Conservation (phyloP, 1,284 basidiomycete genomes). For the Exobasidium rhododendri region DNA sequence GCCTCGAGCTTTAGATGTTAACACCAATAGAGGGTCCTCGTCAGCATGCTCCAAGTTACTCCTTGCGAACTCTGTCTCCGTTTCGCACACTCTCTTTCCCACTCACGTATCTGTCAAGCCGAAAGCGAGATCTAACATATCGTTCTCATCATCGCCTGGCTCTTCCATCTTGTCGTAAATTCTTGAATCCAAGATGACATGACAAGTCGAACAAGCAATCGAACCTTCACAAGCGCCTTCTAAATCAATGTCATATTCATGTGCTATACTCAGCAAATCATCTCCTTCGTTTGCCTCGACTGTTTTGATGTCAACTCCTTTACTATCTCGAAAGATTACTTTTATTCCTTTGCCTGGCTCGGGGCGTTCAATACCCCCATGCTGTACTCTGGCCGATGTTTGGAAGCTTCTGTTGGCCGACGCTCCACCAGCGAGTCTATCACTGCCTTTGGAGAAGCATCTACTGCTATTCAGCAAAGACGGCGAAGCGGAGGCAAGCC, state of each 20-base stretch:
- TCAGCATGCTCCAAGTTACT: no score
- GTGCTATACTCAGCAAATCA: slow-evolving; percentile 82
- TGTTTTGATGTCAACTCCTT: slow-evolving; percentile 76
- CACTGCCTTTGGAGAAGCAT: neutral
- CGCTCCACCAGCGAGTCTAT: no score
- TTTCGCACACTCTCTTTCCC: no score
- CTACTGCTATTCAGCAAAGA: no score
- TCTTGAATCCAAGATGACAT: slow-evolving; percentile 80
- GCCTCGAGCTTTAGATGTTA: slow-evolving; percentile 57
- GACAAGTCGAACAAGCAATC: slow-evolving; percentile 95
- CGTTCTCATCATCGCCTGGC: slow-evolving; percentile 88
- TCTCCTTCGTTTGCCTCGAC: slow-evolving; percentile 92
- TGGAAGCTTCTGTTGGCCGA: slow-evolving; percentile 4
- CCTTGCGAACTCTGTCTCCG: no score
- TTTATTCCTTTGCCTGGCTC: slow-evolving; percentile 63
- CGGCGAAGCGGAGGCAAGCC: no score
- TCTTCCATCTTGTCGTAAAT: slow-evolving; percentile 82
- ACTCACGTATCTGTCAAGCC: slow-evolving; percentile 88
- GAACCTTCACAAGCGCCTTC: slow-evolving; percentile 89
- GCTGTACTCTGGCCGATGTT: neutral
- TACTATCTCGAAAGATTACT: slow-evolving; percentile 82
- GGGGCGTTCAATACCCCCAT: slow-evolving; percentile 14
- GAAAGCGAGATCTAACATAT: slow-evolving; percentile 95
- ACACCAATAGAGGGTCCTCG: neutral
- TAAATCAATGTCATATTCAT: slow-evolving; percentile 95